Conservation (phyloP, 1,284 basidiomycete genomes). For the Trichosporon sp. region DNA sequence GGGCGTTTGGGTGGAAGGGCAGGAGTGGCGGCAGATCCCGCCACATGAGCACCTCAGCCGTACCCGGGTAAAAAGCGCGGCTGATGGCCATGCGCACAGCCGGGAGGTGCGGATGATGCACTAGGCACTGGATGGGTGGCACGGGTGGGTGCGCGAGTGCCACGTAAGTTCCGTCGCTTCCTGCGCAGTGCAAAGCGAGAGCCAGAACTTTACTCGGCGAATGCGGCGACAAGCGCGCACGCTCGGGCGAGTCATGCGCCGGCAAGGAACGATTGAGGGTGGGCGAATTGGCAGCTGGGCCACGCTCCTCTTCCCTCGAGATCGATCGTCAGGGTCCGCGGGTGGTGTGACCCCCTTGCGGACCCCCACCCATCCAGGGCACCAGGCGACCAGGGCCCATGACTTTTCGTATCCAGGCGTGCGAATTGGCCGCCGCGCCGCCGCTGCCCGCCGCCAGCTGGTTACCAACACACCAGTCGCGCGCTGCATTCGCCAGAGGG, state of each 20-base stretch:
- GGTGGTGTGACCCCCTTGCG: background rate
- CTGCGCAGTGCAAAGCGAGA: too few relatives aligned
- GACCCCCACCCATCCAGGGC: background rate
- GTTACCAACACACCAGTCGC: background rate
- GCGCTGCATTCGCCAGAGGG: background rate
- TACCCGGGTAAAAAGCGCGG: background rate
- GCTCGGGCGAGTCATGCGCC: background rate
- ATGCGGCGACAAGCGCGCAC: background rate
- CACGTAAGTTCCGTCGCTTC: too few relatives aligned
- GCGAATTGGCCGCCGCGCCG: background rate
- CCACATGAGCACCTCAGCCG: background rate
- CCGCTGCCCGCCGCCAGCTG: background rate
- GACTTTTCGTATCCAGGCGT: background rate
- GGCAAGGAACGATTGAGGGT: background rate
- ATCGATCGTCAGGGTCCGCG: background rate
- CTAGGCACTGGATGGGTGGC: background rate
- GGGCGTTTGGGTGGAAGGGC: background rate
- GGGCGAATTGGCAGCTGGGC: background rate
- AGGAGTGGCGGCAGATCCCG: background rate
- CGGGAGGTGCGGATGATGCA: background rate
- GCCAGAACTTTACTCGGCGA: background rate
- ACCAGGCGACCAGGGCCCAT: background rate
- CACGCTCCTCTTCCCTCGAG: background rate
- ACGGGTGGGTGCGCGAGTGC: background rate
- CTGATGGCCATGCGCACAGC: background rate